phyloP scores from a whole-genome alignment of 805 yeast species.

The Myxozyma nipponensis region DNA sequence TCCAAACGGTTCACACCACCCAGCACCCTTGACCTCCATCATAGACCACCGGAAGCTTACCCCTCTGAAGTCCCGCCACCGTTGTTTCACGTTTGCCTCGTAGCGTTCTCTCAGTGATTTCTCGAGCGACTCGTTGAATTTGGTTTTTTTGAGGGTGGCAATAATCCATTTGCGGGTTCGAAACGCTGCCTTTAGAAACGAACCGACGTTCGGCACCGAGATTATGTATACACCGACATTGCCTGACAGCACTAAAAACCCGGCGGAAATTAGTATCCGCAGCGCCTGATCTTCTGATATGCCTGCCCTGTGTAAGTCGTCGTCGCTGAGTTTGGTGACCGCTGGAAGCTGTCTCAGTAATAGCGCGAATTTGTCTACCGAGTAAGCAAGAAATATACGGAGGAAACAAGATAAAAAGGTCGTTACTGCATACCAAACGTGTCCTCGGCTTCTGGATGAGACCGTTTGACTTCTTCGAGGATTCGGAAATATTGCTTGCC shows the following conservation, averaged over 20 bases:
- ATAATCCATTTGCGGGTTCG: constrained; percentile 38
- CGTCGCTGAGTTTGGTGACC: constrained; percentile 30
- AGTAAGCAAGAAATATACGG: not conserved
- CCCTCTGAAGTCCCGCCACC: constrained; percentile 50
- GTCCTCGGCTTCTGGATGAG: not conserved
- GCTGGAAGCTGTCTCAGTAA: constrained; percentile 33
- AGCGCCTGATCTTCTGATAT: constrained; percentile 21
- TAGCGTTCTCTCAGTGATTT: constrained; percentile 34
- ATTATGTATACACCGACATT: constrained; percentile 34
- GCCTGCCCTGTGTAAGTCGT: constrained; percentile 29
- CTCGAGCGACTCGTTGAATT: constrained; percentile 41
- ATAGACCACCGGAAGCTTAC: constrained; percentile 51
- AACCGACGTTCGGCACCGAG: constrained; percentile 40
- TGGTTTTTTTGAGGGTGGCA: constrained; percentile 33
- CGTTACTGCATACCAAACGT: not conserved
- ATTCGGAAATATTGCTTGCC: constrained; percentile 27
- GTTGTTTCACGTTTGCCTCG: constrained; percentile 30
- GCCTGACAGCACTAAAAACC: constrained; percentile 39
- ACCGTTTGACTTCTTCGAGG: not conserved
- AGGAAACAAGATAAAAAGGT: not conserved
- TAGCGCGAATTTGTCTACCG: constrained; percentile 22
- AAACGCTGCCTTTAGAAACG: constrained; percentile 35
- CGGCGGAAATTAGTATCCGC: constrained; percentile 31
- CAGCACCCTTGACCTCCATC: constrained; percentile 54
- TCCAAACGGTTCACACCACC: constrained; percentile 51